Evolutionary conservation across 805 yeast species (phyloP).

Genomic region (Ogataea philodendri): DNA sequence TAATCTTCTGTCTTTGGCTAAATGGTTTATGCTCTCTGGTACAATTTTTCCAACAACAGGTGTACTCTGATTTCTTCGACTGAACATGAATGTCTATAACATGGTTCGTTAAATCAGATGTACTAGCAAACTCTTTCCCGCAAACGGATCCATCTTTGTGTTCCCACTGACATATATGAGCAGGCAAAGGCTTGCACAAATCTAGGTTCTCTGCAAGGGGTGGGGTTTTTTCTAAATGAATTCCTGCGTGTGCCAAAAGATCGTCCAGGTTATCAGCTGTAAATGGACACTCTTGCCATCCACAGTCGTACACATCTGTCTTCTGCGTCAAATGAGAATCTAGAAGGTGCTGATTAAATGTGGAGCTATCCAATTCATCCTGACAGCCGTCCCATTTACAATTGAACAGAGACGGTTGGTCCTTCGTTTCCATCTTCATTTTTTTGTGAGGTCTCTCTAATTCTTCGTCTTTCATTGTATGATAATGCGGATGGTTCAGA

Average conservation of each 20-base stretch:
- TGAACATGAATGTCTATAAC: slow-evolving; percentile 67
- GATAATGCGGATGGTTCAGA: slow-evolving; percentile 19
- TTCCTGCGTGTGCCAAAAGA: slow-evolving; percentile 54
- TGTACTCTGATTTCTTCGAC: slow-evolving; percentile 65
- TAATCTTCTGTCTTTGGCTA: slow-evolving; percentile 78
- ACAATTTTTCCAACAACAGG: slow-evolving; percentile 80
- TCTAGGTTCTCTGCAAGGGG: not conserved
- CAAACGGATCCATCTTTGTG: slow-evolving; percentile 40
- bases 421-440: slow-evolving; percentile 36
- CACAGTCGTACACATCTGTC: slow-evolving; percentile 48
- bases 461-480: not conserved
- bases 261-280: slow-evolving; percentile 49
- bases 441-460: slow-evolving; percentile 4
- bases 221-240: slow-evolving; percentile 8
- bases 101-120: slow-evolving; percentile 70
- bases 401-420: slow-evolving; percentile 27
- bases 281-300: slow-evolving; percentile 73
- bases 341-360: slow-evolving; percentile 52
- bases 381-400: slow-evolving; percentile 75
- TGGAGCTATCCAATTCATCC: slow-evolving; percentile 35
- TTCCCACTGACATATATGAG: slow-evolving; percentile 42
- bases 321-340: slow-evolving; percentile 40
- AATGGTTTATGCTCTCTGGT: slow-evolving; percentile 61
- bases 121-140: slow-evolving; percentile 43
- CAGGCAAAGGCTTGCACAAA: too few species aligned